phyloP scores from a whole-genome alignment of 2,329 filamentous ascomycete species.

The Cercospora canescens region DNA sequence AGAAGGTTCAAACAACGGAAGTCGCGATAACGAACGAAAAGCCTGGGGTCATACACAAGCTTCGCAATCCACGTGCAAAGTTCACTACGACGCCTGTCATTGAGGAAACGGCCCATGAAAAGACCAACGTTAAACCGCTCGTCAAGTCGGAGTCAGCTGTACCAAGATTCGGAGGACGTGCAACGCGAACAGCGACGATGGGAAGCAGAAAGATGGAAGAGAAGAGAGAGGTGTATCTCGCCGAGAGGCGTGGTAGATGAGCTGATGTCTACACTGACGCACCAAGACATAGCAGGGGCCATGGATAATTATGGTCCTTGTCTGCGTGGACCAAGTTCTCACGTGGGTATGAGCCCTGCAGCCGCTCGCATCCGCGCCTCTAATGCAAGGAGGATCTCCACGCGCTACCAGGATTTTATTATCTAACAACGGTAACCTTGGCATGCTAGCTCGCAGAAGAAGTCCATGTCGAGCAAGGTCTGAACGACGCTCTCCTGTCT shows the following conservation, averaged over 20 bases:
- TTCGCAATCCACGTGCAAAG: neutral
- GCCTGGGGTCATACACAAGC: neutral
- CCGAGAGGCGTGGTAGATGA: neutral
- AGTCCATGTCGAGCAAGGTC: no score
- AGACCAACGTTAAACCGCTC: neutral
- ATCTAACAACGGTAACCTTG: no score
- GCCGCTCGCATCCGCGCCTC: neutral
- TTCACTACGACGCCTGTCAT: neutral
- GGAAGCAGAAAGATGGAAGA: neutral
- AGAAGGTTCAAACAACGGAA: neutral
- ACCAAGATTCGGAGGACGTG: neutral
- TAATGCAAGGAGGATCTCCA: neutral
- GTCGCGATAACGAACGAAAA: neutral
- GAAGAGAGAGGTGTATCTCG: slow-evolving; percentile 1
- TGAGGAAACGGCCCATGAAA: neutral
- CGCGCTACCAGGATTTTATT: neutral
- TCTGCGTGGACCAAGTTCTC: neutral
- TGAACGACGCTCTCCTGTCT: no score
- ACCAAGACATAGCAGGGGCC: neutral
- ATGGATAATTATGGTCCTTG: neutral
- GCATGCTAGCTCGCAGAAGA: no score
- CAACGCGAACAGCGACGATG: neutral
- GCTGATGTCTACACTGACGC: neutral
- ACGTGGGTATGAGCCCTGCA: neutral
- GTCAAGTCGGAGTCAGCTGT: neutral